These are phyloP conservation scores for Neofusicoccum umdonicola DNA, from an alignment of 2,329 filamentous ascomycete genomes.

Conservation along the genomic window DNA sequence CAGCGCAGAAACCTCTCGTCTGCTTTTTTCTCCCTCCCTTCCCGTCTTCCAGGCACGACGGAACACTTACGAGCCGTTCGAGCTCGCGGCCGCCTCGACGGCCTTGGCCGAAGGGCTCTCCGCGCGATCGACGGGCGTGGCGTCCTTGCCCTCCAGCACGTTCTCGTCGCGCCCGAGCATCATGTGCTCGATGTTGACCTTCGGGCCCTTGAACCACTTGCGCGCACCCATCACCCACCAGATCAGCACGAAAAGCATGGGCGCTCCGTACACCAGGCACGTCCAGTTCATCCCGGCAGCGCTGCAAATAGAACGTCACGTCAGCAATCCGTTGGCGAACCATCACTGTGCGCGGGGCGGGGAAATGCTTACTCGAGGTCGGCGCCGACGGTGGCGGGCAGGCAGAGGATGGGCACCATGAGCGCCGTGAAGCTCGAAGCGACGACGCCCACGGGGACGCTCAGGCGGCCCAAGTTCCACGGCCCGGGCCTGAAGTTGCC, in stretches of 20 bases:
- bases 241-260: slow-evolving; percentile 57
- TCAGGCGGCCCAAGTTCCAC: slow-evolving; percentile 64
- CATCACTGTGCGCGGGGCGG: background rate
- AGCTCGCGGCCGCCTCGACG: background rate
- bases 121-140: slow-evolving; percentile 6
- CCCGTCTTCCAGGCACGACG: background rate
- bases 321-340: background rate
- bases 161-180: slow-evolving; percentile 44
- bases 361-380: slow-evolving; percentile 48
- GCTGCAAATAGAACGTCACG: slow-evolving; percentile 23
- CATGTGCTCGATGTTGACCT: slow-evolving; percentile 62
- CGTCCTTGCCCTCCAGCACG: slow-evolving; percentile 36
- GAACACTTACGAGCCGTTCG: background rate
- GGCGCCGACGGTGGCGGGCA: slow-evolving; percentile 57
- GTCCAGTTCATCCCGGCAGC: slow-evolving; percentile 66
- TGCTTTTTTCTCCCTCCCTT: background rate
- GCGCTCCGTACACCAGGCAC: slow-evolving; percentile 62
- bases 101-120: slow-evolving; percentile 6
- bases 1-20: background rate
- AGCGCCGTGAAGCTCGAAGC: slow-evolving; percentile 61
- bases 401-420: slow-evolving; percentile 67
- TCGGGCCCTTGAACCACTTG: slow-evolving; percentile 70
- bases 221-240: slow-evolving; percentile 65
- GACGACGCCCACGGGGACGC: slow-evolving; percentile 55
- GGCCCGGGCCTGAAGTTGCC: slow-evolving; percentile 64